These are phyloP conservation scores for Rhazya stricta DNA, from an alignment of 257 asterid species.

Conservation along the genomic window DNA sequence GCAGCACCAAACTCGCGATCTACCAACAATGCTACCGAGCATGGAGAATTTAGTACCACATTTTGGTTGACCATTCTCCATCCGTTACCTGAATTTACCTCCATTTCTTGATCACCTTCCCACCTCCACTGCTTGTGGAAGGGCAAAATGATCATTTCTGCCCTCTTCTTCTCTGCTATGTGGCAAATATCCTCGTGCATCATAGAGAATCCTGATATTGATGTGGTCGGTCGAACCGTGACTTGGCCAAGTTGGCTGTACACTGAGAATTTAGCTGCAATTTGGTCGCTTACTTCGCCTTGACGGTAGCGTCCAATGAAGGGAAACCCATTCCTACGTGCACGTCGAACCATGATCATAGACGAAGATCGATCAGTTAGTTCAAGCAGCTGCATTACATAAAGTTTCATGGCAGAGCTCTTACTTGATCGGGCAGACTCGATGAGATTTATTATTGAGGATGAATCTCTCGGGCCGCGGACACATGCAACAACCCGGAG, in stretches of 20 bases:
- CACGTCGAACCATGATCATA: slow-evolving; percentile 36
- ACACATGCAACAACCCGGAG: slow-evolving; percentile 46
- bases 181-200: slow-evolving; percentile 40
- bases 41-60: slow-evolving; percentile 24
- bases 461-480: slow-evolving; percentile 37
- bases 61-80: slow-evolving; percentile 34
- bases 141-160: slow-evolving; percentile 23
- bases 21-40: slow-evolving; percentile 29
- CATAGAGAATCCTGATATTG: slow-evolving; percentile 26
- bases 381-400: slow-evolving; percentile 43
- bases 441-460: slow-evolving; percentile 39
- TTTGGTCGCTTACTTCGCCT: slow-evolving; percentile 16
- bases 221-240: slow-evolving; percentile 20
- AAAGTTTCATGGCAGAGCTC: slow-evolving; percentile 35
- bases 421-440: slow-evolving; percentile 34
- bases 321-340: slow-evolving; percentile 37
- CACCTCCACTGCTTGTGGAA: slow-evolving; percentile 34
- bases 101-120: neutral
- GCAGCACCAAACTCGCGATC: slow-evolving; percentile 30
- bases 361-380: slow-evolving; percentile 61
- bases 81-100: slow-evolving; percentile 26
- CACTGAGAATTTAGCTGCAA: slow-evolving; percentile 15
- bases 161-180: slow-evolving; percentile 30
- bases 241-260: slow-evolving; percentile 24
- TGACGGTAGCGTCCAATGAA: slow-evolving; percentile 28